phyloP scores from a whole-genome alignment of 2,329 filamentous ascomycete species.

The Pseudocercospora musae region DNA sequence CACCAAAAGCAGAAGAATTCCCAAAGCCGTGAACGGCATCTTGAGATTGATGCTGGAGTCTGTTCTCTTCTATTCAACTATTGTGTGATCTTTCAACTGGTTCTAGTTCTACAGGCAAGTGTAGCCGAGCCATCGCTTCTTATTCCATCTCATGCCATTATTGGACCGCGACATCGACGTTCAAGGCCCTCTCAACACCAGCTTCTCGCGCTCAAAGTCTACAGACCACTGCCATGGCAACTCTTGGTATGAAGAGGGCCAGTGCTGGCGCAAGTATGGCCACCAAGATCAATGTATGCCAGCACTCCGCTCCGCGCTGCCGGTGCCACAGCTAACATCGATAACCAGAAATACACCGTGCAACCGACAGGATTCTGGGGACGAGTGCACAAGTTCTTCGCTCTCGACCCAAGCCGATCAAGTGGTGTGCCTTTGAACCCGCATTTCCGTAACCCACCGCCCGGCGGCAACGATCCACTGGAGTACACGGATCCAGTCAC shows the following conservation, averaged over 20 bases:
- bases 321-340: slow-evolving; percentile 5
- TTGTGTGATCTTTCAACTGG: neutral
- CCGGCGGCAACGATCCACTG: slow-evolving; percentile 66
- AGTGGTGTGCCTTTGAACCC: slow-evolving; percentile 91
- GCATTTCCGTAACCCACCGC: slow-evolving; percentile 83
- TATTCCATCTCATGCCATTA: slow-evolving; percentile 10
- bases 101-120: slow-evolving; percentile 3
- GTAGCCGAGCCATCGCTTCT: slow-evolving; percentile 10
- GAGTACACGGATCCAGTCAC: slow-evolving; percentile 80
- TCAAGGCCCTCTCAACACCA: slow-evolving; percentile 1
- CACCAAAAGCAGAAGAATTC: neutral
- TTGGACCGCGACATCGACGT: slow-evolving; percentile 6
- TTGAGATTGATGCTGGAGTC: neutral
- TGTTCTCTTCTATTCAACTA: neutral
- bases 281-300: slow-evolving; percentile 18
- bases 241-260: neutral
- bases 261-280: slow-evolving; percentile 12
- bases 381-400: slow-evolving; percentile 69
- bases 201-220: neutral
- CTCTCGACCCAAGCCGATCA: slow-evolving; percentile 83
- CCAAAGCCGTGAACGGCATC: neutral
- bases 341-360: slow-evolving; percentile 83
- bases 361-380: slow-evolving; percentile 90
- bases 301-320: neutral
- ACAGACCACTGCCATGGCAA: slow-evolving; percentile 16